These are phyloP conservation scores for Termitomyces sp. DNA, from an alignment of 768 basidiomycete species.

Conservation along the genomic window DNA sequence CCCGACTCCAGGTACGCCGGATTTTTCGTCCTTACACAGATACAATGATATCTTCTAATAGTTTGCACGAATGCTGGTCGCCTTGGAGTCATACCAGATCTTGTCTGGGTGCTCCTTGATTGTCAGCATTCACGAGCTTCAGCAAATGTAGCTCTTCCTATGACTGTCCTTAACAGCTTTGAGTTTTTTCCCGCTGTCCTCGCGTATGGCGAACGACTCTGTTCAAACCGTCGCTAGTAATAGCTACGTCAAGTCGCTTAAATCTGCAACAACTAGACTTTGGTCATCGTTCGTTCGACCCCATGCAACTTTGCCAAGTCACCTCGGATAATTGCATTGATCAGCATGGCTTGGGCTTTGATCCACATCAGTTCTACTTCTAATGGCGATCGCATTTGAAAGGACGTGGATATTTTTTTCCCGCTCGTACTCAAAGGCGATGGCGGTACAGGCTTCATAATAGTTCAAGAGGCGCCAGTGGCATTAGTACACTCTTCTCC, in stretches of 20 bases:
- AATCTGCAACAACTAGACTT: constrained; percentile 13
- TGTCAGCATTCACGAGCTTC: neutral
- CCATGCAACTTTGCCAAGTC: constrained; percentile 16
- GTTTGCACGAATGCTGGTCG: neutral
- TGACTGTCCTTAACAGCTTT: neutral
- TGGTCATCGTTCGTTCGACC: constrained; percentile 17
- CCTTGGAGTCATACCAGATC: neutral
- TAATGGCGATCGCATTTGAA: no score
- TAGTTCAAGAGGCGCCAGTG: neutral
- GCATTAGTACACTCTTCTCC: constrained; percentile 4
- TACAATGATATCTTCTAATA: neutral
- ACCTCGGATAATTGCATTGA: constrained; percentile 14
- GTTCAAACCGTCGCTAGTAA: neutral
- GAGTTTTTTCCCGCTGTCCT: neutral
- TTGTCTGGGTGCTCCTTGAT: neutral
- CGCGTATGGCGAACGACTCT: neutral
- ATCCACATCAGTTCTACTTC: neutral
- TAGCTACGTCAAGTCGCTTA: constrained; percentile 10
- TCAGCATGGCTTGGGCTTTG: neutral
- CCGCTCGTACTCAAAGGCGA: neutral
- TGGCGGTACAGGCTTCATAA: neutral
- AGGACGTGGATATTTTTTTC: neutral
- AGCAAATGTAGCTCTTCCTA: neutral
- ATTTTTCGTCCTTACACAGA: neutral
- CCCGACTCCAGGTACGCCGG: no score